Evolutionary conservation across 1,284 basidiomycete genomes (phyloP).

Genomic region (Fistulinella cinereoalba): DNA sequence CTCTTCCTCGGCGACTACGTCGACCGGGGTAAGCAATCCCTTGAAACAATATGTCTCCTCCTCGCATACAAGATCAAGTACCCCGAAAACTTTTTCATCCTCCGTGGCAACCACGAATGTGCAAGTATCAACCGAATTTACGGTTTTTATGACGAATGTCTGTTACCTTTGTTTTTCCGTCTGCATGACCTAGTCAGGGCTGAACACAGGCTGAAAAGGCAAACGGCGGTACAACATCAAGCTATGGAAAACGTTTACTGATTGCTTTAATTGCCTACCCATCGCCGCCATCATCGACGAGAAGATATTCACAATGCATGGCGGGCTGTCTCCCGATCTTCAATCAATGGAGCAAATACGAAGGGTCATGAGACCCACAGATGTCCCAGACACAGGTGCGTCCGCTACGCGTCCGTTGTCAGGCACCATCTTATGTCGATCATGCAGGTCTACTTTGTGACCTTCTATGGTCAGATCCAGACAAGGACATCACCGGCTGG

Average conservation of each 20-base stretch:
- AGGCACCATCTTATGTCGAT: conserved; percentile 12
- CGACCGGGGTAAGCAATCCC: conserved; percentile 91
- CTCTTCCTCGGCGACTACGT: conserved; percentile 95
- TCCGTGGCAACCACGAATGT: conserved; percentile 93
- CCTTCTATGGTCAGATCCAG: conserved; percentile 97
- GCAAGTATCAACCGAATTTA: conserved; percentile 96
- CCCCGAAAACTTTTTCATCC: conserved; percentile 96
- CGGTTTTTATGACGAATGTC: conserved; percentile 96
- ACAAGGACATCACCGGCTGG: conserved; percentile 99
- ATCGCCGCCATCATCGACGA: conserved; percentile 97
- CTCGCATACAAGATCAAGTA: conserved; percentile 98
- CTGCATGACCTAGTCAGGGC: background rate
- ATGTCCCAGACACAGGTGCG: conserved; percentile 96
- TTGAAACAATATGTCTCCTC: conserved; percentile 90
- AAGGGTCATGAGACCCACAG: conserved; percentile 98
- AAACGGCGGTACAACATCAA: conserved; percentile 98
- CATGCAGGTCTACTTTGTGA: conserved; percentile 85
- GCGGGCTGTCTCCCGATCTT: conserved; percentile 91
- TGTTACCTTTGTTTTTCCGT: conserved; percentile 31
- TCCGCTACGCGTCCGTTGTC: conserved; percentile 11
- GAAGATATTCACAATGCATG: conserved; percentile 96
- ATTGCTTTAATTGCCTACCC: conserved; percentile 94
- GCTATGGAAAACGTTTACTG: conserved; percentile 96
- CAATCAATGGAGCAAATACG: conserved; percentile 99
- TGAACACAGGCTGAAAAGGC: conserved; percentile 48